phyloP scores from a whole-genome alignment of 116 monocot species.

The Trichopus zeylanicus region DNA sequence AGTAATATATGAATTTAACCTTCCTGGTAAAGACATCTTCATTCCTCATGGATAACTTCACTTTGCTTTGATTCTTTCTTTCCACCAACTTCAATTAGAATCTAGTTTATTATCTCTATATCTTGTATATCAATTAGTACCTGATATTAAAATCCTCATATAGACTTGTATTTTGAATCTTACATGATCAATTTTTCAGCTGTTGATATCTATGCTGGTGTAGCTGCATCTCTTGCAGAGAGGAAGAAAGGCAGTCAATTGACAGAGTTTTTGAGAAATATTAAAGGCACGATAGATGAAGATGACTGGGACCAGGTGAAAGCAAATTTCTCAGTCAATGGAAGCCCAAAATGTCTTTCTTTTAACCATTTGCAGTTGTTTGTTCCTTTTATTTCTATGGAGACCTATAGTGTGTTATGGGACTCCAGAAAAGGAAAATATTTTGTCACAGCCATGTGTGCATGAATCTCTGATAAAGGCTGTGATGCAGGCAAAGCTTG shows the following conservation, averaged over 20 bases:
- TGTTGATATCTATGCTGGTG: conserved; percentile 90
- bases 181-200: conserved; percentile 31
- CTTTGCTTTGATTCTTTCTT: not conserved
- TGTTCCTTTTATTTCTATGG: too few species aligned
- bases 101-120: not conserved
- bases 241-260: conserved; percentile 73
- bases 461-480: too few species aligned
- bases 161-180: too few species aligned
- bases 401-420: too few species aligned
- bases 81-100: not conserved
- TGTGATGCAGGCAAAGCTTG: too few species aligned
- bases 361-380: too few species aligned
- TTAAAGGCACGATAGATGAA: conserved; percentile 62
- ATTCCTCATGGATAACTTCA: not conserved
- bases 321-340: too few species aligned
- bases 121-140: not conserved
- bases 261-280: conserved; percentile 79
- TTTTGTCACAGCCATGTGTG: too few species aligned
- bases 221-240: conserved; percentile 80
- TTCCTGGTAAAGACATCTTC: conserved; percentile 53
- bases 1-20: conserved; percentile 77
- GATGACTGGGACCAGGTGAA: conserved; percentile 97
- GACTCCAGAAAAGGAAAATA: too few species aligned
- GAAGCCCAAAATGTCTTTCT: too few species aligned
- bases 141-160: conserved; percentile 4